Conservation (phyloP, 2,329 filamentous ascomycete genomes). For the Colletotrichum tabaci region DNA sequence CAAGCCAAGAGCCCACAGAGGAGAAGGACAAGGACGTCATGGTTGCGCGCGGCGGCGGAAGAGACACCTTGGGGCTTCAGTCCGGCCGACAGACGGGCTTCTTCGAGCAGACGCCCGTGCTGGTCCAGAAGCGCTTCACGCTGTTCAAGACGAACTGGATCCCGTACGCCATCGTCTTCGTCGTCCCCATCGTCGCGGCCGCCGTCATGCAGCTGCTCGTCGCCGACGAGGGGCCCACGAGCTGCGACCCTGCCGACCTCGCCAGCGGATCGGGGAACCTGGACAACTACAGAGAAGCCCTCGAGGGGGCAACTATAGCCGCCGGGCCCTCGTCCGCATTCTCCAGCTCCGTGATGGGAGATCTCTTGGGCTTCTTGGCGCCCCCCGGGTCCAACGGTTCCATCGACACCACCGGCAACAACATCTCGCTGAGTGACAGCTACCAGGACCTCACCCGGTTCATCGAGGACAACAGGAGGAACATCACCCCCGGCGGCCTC, state of each 20-base stretch:
- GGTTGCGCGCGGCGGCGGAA: constrained; percentile 35
- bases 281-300: constrained; percentile 56
- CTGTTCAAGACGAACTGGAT: constrained; percentile 85
- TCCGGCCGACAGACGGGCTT: constrained; percentile 81
- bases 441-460: constrained; percentile 77
- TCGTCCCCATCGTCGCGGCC: constrained; percentile 85
- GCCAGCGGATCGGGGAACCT: constrained; percentile 58
- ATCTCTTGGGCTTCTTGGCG: constrained; percentile 37
- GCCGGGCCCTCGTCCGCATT: constrained; percentile 46
- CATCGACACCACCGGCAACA: constrained; percentile 1
- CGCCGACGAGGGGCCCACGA: constrained; percentile 64
- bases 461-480: constrained; percentile 73
- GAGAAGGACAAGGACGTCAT: constrained; percentile 44
- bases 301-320: constrained; percentile 43
- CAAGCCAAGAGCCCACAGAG: constrained; percentile 37
- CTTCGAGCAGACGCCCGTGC: constrained; percentile 77
- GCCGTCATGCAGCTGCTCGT: constrained; percentile 86
- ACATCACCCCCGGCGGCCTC: constrained; percentile 82
- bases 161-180: constrained; percentile 80
- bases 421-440: constrained; percentile 52
- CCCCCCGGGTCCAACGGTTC: background rate
- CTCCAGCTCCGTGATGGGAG: constrained; percentile 21
- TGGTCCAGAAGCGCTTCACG: constrained; percentile 83
- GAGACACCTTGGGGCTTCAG: constrained; percentile 65
- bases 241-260: constrained; percentile 66